Percentiles rank a stretch among this genome's conserved stretches.
phyloP scores from a whole-genome alignment of 2,329 filamentous ascomycete genomes.

The Knoxdaviesia proteae region DNA sequence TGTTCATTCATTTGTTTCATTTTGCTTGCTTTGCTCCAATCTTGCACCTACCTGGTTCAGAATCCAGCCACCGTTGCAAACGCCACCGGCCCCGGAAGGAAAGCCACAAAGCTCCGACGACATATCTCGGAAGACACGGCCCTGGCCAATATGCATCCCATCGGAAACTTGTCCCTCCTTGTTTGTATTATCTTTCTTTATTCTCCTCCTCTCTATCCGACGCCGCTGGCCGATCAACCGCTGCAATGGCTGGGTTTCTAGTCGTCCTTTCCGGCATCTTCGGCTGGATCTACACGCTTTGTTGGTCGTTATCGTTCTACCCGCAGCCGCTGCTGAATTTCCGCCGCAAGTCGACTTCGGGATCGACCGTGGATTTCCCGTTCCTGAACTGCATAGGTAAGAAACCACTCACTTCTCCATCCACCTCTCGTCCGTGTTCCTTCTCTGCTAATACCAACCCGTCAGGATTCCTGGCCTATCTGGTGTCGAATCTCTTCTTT shows the following conservation, averaged over 20 bases:
- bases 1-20: constrained; percentile 3
- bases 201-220: neutral
- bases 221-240: neutral
- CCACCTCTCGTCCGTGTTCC: neutral
- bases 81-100: too few species aligned
- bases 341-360: constrained; percentile 53
- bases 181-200: neutral
- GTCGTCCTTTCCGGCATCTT: constrained; percentile 33
- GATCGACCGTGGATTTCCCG: constrained; percentile 76
- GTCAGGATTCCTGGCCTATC: constrained; percentile 52
- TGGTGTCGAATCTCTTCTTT: constrained; percentile 53
- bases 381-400: constrained; percentile 45
- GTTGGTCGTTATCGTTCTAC: constrained; percentile 83
- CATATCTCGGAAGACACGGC: too few species aligned
- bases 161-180: neutral
- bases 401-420: constrained; percentile 2
- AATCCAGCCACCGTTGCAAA: too few species aligned
- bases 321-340: constrained; percentile 73
- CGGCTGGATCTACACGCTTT: constrained; percentile 56
- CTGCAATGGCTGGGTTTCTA: constrained; percentile 17
- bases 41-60: neutral
- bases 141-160: neutral
- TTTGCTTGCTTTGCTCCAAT: constrained; percentile 2
- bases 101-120: too few species aligned
- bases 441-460: neutral